A percentile compares a stretch with the other conserved stretches of the same genome.
phyloP scores from a whole-genome alignment of 352 stramenopile species.

The Globisporangium spinosum region DNA sequence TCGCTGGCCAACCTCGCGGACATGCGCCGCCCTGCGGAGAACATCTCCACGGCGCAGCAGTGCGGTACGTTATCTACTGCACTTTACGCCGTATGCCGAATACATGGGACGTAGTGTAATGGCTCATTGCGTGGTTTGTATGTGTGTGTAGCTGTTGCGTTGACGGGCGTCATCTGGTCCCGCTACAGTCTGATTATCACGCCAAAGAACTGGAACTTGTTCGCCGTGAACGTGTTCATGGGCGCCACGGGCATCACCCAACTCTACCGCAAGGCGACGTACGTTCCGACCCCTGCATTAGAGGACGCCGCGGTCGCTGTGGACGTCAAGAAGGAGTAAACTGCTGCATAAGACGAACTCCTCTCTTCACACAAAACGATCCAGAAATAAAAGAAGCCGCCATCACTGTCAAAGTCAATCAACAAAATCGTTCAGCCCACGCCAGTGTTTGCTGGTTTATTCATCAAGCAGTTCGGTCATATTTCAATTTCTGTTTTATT shows the following conservation, averaged over 20 bases:
- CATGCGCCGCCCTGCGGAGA: constrained; percentile 75
- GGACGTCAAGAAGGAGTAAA: constrained; percentile 18
- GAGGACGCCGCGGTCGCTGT: constrained; percentile 7
- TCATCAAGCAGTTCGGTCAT: not conserved
- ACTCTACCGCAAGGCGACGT: constrained; percentile 77
- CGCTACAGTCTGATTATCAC: constrained; percentile 88
- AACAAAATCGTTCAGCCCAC: not conserved
- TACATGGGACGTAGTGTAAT: not conserved
- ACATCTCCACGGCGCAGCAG: constrained; percentile 84
- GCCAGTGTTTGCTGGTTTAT: not conserved
- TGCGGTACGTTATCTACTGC: constrained; percentile 22
- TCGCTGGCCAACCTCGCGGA: constrained; percentile 86
- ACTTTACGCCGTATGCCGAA: not conserved
- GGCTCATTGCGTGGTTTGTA: not conserved
- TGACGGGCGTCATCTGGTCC: constrained; percentile 88
- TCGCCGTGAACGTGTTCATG: constrained; percentile 90
- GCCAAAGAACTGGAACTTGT: constrained; percentile 90
- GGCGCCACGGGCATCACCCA: constrained; percentile 79
- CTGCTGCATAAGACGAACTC: not conserved
- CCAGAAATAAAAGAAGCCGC: not conserved
- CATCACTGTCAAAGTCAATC: not conserved
- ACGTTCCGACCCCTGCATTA: constrained; percentile 19
- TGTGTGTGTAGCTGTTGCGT: constrained; percentile 45
- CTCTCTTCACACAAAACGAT: not conserved
- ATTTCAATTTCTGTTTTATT: not conserved